Base-by-base conservation (phyloP, 1,284 basidiomycete species). In the Pseudozyma sp. region DNA sequence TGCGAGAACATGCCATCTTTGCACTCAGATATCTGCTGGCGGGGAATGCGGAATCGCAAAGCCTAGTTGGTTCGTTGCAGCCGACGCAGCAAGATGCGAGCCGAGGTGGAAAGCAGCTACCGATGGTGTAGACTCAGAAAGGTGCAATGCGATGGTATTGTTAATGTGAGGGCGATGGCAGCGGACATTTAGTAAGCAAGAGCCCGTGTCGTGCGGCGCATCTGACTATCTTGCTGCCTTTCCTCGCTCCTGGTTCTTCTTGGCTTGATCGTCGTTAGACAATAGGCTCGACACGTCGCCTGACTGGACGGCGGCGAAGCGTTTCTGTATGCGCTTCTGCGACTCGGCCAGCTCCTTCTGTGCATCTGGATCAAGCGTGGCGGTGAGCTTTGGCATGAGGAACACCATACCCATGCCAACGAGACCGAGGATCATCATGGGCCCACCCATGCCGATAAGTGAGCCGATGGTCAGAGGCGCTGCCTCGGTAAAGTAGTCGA, bases 1-100 rank as follows among this genome's bases (percentile, higher is more conserved):
- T 83, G 62, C 75, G 80, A 16, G 81, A 83, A 43, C 79, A 81
- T 40, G 81, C 81, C 30, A 77, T 83, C 50, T 81, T 83, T 55
- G 61, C 81, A 35, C 68, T 83, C 34, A 60, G 80, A 10, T 75
- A 81, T 40, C 59, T 83, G 42, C 67, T 83, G 11, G 77, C 68
- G 8, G 56, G 56, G 29, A 83, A 83, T 49, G 34, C 37, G 14
- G 70, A 72, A 45, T 81, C 78, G 30, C 80, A 83, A 50, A 64
- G 40, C 19, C 66, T 77, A 0, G 52, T 83, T 7, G 61, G 50
- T 14, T 55, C 65, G 30, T 56, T 83, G 14, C 68, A 75, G 35
- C 79, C 78, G 9, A 19, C 37, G 33, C 55, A 64, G 19, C 24
- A 52, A 8, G 30, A 48, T 9, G 55, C 40, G 56, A 33, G 47